Percentiles rank a stretch among this genome's conserved stretches.
These are phyloP conservation scores for Phytophthora nicotianae DNA, from an alignment of 352 stramenopile genomes.

Conservation along the genomic window DNA sequence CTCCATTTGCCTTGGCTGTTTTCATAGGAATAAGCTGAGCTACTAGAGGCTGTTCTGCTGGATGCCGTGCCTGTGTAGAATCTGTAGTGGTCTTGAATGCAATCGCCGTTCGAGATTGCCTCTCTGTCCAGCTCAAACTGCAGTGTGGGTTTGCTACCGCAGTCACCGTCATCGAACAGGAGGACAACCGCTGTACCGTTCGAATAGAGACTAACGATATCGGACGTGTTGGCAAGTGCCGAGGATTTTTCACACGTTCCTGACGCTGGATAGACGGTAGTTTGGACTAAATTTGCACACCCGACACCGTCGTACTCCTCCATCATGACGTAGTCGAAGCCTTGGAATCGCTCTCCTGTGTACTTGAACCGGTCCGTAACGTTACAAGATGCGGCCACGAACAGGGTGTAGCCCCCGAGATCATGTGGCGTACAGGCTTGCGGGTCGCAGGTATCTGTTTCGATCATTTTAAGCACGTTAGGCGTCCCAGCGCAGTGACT, in stretches of 20 bases:
- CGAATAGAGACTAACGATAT: conserved; percentile 32
- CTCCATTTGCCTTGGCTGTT: conserved; percentile 7
- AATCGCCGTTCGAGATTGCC: conserved; percentile 21
- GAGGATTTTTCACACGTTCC: conserved; percentile 37
- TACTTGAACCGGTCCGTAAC: conserved; percentile 38
- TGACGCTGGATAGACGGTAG: conserved; percentile 34
- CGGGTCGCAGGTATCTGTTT: conserved; percentile 18
- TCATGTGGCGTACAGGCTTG: conserved; percentile 28
- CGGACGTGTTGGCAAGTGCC: conserved; percentile 21
- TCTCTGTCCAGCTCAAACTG: conserved; percentile 19
- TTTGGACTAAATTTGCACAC: conserved; percentile 30
- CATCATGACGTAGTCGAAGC: conserved; percentile 40
- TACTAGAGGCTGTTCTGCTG: conserved; percentile 9
- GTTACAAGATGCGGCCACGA: conserved; percentile 30
- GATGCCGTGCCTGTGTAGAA: conserved; percentile 29
- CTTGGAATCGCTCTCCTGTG: conserved; percentile 26
- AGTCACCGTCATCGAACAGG: conserved; percentile 30
- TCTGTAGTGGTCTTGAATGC: conserved; percentile 31
- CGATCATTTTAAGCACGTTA: conserved; percentile 31
- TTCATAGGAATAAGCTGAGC: conserved; percentile 21
- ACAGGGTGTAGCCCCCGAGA: conserved; percentile 31
- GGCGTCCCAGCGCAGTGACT: conserved; percentile 39
- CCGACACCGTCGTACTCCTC: conserved; percentile 28
- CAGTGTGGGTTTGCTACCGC: conserved; percentile 15
- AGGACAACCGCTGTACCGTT: conserved; percentile 28